These are phyloP conservation scores for Cymodocea nodosa DNA, from an alignment of 116 monocot species.

Conservation along the genomic window DNA sequence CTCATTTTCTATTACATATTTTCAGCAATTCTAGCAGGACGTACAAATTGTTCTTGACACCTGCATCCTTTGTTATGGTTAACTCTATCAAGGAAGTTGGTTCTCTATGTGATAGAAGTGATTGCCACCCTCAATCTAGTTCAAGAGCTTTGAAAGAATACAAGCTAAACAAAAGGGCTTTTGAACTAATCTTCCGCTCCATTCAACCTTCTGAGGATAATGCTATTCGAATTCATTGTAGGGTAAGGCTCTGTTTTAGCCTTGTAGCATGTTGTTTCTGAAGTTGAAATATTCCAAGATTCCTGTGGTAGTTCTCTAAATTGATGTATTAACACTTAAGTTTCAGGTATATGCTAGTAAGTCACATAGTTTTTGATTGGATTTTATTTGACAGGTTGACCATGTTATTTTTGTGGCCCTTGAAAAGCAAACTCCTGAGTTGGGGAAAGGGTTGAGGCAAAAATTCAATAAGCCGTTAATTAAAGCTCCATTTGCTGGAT, in stretches of 20 bases:
- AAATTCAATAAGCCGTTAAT: conserved; percentile 10
- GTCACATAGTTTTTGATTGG: background rate
- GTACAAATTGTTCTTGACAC: conserved; percentile 35
- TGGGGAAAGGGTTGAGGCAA: background rate
- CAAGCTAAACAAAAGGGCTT: background rate
- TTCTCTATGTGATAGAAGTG: background rate
- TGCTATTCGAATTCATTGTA: conserved; percentile 30
- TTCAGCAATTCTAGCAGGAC: conserved; percentile 36
- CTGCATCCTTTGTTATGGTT: conserved; percentile 55
- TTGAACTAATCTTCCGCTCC: conserved; percentile 29
- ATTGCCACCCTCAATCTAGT: conserved; percentile 1
- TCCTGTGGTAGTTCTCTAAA: too few relatives aligned
- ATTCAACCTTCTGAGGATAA: conserved; percentile 2
- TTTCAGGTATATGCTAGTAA: background rate
- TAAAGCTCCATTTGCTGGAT: conserved; percentile 52
- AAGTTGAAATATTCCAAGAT: too few relatives aligned
- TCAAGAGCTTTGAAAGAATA: conserved; percentile 4
- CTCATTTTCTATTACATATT: background rate
- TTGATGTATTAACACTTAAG: too few relatives aligned
- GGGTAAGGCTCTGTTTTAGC: conserved; percentile 35
- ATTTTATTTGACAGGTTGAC: conserved; percentile 35
- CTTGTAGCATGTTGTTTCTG: too few relatives aligned
- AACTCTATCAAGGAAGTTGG: conserved; percentile 37
- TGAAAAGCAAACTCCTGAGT: conserved; percentile 13
- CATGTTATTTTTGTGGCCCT: conserved; percentile 34